A percentile compares a stretch with the other conserved stretches of the same genome.
Evolutionary conservation across 169 alveolate species (phyloP).

Genomic region (Plasmodium gonderi): DNA sequence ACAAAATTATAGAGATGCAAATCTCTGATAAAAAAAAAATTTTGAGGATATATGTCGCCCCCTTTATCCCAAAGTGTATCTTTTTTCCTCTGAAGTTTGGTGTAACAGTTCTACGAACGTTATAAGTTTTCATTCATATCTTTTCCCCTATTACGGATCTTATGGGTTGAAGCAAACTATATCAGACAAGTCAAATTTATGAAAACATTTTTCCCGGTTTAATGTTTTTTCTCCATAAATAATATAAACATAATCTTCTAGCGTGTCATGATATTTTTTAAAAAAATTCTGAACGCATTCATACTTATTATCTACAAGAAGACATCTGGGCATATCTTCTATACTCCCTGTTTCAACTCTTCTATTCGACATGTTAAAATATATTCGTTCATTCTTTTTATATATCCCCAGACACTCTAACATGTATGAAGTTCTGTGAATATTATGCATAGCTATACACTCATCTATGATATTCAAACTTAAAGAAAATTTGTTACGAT

Average conservation of each 20-base stretch:
- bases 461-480: conserved; percentile 24
- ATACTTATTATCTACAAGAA: conserved; percentile 32
- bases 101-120: too few species aligned
- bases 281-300: conserved; percentile 14
- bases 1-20: too few species aligned
- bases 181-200: conserved; percentile 30
- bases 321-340: conserved; percentile 4
- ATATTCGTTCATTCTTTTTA: conserved; percentile 17
- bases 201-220: conserved; percentile 19
- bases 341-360: background rate
- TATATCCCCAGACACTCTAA: conserved; percentile 19
- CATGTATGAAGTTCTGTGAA: conserved; percentile 17
- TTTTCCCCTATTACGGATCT: background rate
- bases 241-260: conserved; percentile 40
- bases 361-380: conserved; percentile 39
- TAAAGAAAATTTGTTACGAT: conserved; percentile 25
- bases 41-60: too few species aligned
- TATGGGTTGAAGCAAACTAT: conserved; percentile 6
- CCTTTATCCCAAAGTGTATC: too few species aligned
- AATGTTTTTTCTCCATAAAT: conserved; percentile 40
- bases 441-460: conserved; percentile 25
- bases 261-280: conserved; percentile 29
- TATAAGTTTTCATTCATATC: background rate
- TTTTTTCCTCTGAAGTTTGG: too few species aligned
- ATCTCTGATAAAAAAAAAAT: too few species aligned